Evolutionary conservation across 2,329 filamentous ascomycete species (phyloP).

Genomic region (Pseudogymnoascus sp.): DNA sequence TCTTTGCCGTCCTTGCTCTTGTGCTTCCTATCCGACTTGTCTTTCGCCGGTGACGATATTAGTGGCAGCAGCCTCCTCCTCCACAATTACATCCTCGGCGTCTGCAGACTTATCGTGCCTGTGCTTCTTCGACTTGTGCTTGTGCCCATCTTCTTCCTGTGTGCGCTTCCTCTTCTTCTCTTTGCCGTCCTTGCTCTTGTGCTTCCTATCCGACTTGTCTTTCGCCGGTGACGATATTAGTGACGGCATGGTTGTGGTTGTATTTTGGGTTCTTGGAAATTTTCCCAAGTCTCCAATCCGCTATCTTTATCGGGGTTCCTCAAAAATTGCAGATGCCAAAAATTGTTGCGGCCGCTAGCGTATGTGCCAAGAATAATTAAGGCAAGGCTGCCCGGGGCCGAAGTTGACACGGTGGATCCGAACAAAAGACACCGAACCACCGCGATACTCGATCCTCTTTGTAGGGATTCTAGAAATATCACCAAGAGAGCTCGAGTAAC

Average conservation of each 20-base stretch:
- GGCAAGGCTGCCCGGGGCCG: conserved; percentile 10
- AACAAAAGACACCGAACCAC: conserved; percentile 1
- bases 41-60: conserved; percentile 14
- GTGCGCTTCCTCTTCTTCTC: conserved; percentile 37
- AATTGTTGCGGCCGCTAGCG: conserved; percentile 21
- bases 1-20: conserved; percentile 32
- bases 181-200: conserved; percentile 30
- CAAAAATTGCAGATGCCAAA: conserved; percentile 11
- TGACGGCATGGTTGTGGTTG: conserved; percentile 14
- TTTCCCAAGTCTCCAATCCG: conserved; percentile 1
- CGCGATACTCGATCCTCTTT: not conserved
- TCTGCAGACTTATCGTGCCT: conserved; percentile 37
- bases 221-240: conserved; percentile 12
- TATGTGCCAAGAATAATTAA: conserved; percentile 18
- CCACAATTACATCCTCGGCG: conserved; percentile 26
- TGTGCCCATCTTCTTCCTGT: conserved; percentile 34
- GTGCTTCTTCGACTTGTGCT: conserved; percentile 39
- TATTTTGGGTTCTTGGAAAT: conserved; percentile 3
- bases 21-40: conserved; percentile 28
- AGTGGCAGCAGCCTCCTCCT: conserved; percentile 15
- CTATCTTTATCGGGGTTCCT: conserved; percentile 7
- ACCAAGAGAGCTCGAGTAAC: not conserved
- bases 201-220: conserved; percentile 28
- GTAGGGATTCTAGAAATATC: not conserved
- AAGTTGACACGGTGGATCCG: conserved; percentile 6